A percentile compares a stretch with the other conserved stretches of the same genome.
These are phyloP conservation scores for Falciphora oryzae DNA, from an alignment of 2,329 filamentous ascomycete species.

Conservation along the genomic window DNA sequence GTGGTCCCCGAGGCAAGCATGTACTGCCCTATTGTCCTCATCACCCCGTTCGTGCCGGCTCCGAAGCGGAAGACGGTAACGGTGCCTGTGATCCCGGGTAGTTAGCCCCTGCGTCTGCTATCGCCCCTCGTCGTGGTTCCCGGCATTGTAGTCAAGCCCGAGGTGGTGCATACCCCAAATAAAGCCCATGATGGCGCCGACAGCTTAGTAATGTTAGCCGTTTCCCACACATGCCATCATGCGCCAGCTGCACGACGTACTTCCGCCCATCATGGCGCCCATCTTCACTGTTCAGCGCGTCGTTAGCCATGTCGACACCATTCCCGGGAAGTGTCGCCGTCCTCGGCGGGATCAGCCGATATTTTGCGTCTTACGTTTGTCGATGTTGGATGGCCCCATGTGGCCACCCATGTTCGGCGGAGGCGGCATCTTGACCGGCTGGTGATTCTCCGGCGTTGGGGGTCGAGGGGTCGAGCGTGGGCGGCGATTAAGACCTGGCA, in stretches of 20 bases:
- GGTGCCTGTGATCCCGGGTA: constrained; percentile 53
- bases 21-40: constrained; percentile 91
- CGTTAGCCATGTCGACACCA: constrained; percentile 20
- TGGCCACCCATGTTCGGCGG: constrained; percentile 23
- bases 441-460: background rate
- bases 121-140: background rate
- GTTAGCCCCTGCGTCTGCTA: constrained; percentile 7
- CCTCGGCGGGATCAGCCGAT: constrained; percentile 10
- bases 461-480: too few species aligned
- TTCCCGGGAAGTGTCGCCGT: background rate
- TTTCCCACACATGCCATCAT: background rate
- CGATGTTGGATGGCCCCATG: constrained; percentile 43
- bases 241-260: constrained; percentile 54
- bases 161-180: constrained; percentile 70
- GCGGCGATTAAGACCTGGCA: background rate
- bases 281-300: constrained; percentile 68
- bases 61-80: constrained; percentile 95
- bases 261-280: constrained; percentile 97
- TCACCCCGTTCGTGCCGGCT: constrained; percentile 86
- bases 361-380: constrained; percentile 42
- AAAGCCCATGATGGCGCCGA: constrained; percentile 94
- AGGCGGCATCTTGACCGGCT: constrained; percentile 25
- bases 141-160: background rate
- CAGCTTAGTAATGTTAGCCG: constrained; percentile 53
- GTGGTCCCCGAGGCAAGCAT: constrained; percentile 94